phyloP scores from a whole-genome alignment of 192 early-diverging fungal genomes.

The Backusella macrospora region DNA sequence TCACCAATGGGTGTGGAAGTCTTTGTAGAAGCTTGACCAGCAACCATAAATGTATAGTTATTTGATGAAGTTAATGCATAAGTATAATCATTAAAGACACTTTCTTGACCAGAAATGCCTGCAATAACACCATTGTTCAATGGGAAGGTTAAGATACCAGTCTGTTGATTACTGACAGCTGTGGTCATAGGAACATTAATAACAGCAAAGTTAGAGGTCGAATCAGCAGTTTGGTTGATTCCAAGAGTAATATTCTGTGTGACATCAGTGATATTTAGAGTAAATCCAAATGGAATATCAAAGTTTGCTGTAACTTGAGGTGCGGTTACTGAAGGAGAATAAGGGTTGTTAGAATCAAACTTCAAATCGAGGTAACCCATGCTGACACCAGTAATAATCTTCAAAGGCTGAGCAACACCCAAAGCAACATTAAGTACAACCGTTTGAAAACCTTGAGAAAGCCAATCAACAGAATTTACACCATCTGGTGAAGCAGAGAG shows the following conservation, averaged over 20 bases:
- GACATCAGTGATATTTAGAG: constrained; percentile 55
- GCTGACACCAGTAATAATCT: constrained; percentile 52
- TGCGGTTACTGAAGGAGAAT: constrained; percentile 50
- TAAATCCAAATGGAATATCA: constrained; percentile 63
- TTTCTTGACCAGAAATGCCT: constrained; percentile 43
- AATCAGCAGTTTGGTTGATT: constrained; percentile 26
- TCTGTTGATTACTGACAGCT: constrained; percentile 42
- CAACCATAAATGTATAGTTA: constrained; percentile 45
- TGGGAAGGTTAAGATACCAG: constrained; percentile 50
- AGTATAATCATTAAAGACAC: constrained; percentile 53
- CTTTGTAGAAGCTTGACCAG: constrained; percentile 51
- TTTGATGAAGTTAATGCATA: constrained; percentile 44
- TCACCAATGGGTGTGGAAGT: constrained; percentile 57
- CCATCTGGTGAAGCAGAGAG: constrained; percentile 52
- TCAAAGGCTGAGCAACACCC: constrained; percentile 38
- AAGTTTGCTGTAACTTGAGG: constrained; percentile 48
- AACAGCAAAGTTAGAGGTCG: constrained; percentile 6
- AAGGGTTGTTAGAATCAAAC: constrained; percentile 49
- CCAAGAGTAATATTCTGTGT: constrained; percentile 52
- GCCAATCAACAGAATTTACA: constrained; percentile 49
- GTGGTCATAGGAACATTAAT: constrained; percentile 28
- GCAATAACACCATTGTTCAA: constrained; percentile 48
- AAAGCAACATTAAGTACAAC: constrained; percentile 54
- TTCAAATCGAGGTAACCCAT: constrained; percentile 55
- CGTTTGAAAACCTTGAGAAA: constrained; percentile 50